These are phyloP conservation scores for Pichia sp. DNA, from an alignment of 1,139 yeast species.

Conservation along the genomic window DNA sequence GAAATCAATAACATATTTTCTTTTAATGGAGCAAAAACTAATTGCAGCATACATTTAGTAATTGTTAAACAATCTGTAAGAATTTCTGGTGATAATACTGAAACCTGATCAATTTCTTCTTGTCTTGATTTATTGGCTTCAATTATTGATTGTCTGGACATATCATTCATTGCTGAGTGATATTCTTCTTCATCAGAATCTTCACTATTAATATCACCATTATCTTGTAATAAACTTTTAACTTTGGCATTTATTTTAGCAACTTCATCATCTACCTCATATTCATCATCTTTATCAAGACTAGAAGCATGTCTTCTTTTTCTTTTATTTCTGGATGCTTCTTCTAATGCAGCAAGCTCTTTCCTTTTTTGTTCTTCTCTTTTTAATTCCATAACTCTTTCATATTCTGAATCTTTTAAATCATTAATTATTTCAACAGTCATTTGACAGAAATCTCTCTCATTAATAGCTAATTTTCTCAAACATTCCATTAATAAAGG, in stretches of 20 bases:
- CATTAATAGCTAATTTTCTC: slow-evolving; percentile 66
- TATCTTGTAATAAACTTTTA: slow-evolving; percentile 9
- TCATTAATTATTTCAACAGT: slow-evolving; percentile 84
- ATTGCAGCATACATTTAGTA: slow-evolving; percentile 65
- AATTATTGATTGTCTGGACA: slow-evolving; percentile 24
- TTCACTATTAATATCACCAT: slow-evolving; percentile 24
- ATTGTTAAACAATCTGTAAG: slow-evolving; percentile 62
- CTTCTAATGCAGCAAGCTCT: slow-evolving; percentile 13
- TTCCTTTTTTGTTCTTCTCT: slow-evolving; percentile 23
- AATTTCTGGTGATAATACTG: slow-evolving; percentile 42
- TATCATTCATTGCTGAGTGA: slow-evolving; percentile 44
- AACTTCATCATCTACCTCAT: slow-evolving; percentile 12
- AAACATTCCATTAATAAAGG: slow-evolving; percentile 59
- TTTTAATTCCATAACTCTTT: slow-evolving; percentile 23
- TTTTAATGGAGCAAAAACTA: slow-evolving; percentile 58
- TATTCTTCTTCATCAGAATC: slow-evolving; percentile 40
- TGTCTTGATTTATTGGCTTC: slow-evolving; percentile 27
- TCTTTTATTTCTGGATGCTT: slow-evolving; percentile 12
- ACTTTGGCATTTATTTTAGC: slow-evolving; percentile 9
- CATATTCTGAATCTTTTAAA: slow-evolving; percentile 63
- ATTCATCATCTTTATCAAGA: neutral
- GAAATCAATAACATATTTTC: slow-evolving; percentile 68
- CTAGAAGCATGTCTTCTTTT: slow-evolving; percentile 21
- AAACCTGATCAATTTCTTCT: slow-evolving; percentile 30
- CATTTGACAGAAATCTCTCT: slow-evolving; percentile 78